phyloP scores from a whole-genome alignment of 805 yeast species.

The Clavispora carvajalis region DNA sequence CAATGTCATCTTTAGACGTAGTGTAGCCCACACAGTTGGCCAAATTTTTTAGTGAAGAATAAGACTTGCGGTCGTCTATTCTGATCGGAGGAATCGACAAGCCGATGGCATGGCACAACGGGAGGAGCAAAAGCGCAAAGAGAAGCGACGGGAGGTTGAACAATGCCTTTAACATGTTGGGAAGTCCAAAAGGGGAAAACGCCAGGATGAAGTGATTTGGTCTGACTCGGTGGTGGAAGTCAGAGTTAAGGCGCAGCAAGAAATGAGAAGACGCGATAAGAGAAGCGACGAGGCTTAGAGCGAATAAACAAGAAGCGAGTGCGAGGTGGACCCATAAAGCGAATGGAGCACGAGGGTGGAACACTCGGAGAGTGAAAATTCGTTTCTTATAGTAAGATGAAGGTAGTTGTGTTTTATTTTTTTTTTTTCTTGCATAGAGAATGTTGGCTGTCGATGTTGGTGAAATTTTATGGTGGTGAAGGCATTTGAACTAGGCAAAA shows the following conservation, averaged over 20 bases:
- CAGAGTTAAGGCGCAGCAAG: not conserved
- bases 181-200: not conserved
- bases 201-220: not conserved
- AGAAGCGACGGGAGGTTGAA: not conserved
- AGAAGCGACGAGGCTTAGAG: not conserved
- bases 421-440: conserved; percentile 1
- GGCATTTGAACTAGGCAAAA: no score
- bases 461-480: no score
- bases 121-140: not conserved
- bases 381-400: not conserved
- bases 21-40: conserved; percentile 33
- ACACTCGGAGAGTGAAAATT: not conserved
- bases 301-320: not conserved
- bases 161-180: not conserved
- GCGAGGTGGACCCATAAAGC: not conserved
- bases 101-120: conserved; percentile 22
- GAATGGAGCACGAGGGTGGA: not conserved
- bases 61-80: conserved; percentile 24
- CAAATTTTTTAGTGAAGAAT: conserved; percentile 27
- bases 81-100: conserved; percentile 30
- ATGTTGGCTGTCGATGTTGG: not conserved
- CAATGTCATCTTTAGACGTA: conserved; percentile 33
- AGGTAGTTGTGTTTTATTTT: not conserved
- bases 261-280: not conserved
- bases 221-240: not conserved